Base-by-base conservation (phyloP, 2,329 filamentous ascomycete genomes). In the Pleoardoris graminearum region DNA sequence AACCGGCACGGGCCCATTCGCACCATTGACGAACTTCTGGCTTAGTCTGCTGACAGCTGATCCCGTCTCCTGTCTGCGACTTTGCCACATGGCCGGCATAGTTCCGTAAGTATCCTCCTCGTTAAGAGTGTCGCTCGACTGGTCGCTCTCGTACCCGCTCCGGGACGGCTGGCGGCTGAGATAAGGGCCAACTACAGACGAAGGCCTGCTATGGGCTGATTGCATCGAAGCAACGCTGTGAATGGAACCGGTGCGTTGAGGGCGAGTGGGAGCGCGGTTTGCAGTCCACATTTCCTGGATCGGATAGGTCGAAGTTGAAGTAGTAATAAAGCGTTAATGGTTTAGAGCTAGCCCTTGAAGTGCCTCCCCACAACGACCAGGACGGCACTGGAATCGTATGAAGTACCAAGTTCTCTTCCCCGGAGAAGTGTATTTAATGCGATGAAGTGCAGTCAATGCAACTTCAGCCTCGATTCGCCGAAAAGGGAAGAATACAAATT, bases 281-380 rank as follows among this genome's bases (percentile, higher is more conserved):
- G 68, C 59, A 30, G 62, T 65, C 70, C 70, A 73, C 70, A 73
- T 73, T 52, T 63, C 60, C 45, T 58, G 14, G 33, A 7, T 27
- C 22, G 23, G n/a, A 17, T 32, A 59, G 7, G 41, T 50, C n/a
- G 36, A 51, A 25, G 39, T 12, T 12, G 30, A 53, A 30, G 38
- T 43, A 42, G 46, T n/a, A n/a, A n/a, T 41, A 45, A 45, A 54
- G 29, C 14, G 55, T 38, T 35, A 42, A 38, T 44, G n/a, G 11
- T 41, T 29, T 33, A 33, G 21, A n/a, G 7, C 12, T 21, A 6
- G 12, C 22, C 41, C 33, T 43, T 19, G 17, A 21, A 53, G 25
- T 46, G 27, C 19, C 25, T 19, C 12, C 21, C 23, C 29, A 25
- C 11, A 46, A 41, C 10, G 27, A 41, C 10, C 25, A 19, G 32